A percentile compares a stretch with the other conserved stretches of the same genome.
These are phyloP conservation scores for Camelina laxa DNA, from an alignment of 345 rosid species.

Conservation along the genomic window DNA sequence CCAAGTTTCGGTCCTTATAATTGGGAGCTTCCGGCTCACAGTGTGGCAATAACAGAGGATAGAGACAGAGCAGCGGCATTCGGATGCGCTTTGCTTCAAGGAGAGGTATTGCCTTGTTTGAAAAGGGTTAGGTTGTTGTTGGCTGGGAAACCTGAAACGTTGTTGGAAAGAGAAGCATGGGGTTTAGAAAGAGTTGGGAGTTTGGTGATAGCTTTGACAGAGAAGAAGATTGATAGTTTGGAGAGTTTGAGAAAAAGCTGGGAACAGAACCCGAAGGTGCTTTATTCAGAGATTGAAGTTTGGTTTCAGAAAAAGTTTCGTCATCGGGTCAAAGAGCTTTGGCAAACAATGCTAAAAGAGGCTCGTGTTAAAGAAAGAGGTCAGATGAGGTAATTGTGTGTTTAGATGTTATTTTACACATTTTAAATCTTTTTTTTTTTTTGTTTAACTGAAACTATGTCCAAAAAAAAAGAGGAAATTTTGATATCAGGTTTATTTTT, in stretches of 20 bases:
- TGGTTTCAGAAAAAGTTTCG: conserved; percentile 78
- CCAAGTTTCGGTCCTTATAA: conserved; percentile 71
- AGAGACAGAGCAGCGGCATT: conserved; percentile 55
- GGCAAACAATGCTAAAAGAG: conserved; percentile 66
- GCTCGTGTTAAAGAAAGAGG: conserved; percentile 37
- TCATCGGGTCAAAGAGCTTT: conserved; percentile 54
- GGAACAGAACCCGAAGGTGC: conserved; percentile 53
- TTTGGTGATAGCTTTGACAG: conserved; percentile 58
- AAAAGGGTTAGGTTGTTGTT: conserved; percentile 48
- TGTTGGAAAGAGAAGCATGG: conserved; percentile 61
- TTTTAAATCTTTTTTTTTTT: not conserved
- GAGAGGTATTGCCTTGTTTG: conserved; percentile 77
- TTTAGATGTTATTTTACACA: not conserved
- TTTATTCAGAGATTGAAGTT: conserved; percentile 57
- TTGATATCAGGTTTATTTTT: not conserved
- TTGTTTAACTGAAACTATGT: not conserved
- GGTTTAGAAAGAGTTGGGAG: conserved; percentile 72
- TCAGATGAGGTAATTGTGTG: not conserved
- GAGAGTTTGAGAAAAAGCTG: conserved; percentile 57
- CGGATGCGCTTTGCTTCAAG: conserved; percentile 78
- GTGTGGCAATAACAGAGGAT: conserved; percentile 42
- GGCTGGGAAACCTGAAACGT: conserved; percentile 63
- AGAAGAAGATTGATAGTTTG: conserved; percentile 53
- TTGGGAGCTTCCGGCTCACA: conserved; percentile 76
- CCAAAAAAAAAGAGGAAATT: not conserved